Evolutionary conservation across 2,329 filamentous ascomycete genomes (phyloP).

Genomic region (Curvularia spicifera): DNA sequence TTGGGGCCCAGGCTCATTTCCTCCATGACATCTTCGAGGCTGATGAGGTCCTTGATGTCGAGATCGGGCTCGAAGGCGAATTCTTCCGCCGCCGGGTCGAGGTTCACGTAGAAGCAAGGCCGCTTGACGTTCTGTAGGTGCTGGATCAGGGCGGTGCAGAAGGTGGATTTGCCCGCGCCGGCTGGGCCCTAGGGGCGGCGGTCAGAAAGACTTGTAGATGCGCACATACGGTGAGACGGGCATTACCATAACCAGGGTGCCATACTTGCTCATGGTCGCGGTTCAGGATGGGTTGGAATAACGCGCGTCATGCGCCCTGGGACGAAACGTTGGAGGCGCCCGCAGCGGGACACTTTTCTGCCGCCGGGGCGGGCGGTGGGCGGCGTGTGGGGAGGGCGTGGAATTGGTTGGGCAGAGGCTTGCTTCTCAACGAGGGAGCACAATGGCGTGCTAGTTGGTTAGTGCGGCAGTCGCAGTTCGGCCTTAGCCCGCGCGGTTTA

Average conservation of each 20-base stretch:
- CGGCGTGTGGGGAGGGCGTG: conserved; percentile 10
- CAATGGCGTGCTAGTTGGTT: conserved; percentile 31
- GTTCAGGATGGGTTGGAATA: conserved; percentile 7
- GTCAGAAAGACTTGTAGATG: conserved; percentile 13
- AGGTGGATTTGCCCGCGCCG: conserved; percentile 95
- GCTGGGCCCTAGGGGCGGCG: conserved; percentile 70
- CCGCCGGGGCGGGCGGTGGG: conserved; percentile 11
- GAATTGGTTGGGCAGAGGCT: conserved; percentile 15
- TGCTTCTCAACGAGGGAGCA: neutral
- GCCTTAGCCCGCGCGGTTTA: conserved; percentile 12
- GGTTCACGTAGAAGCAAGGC: conserved; percentile 97
- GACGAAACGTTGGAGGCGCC: conserved; percentile 1
- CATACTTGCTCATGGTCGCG: conserved; percentile 84
- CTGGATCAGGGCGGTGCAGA: conserved; percentile 91
- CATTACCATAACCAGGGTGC: conserved; percentile 82
- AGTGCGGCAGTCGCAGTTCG: conserved; percentile 4
- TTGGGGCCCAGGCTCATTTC: conserved; percentile 90
- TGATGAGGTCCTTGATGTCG: conserved; percentile 94
- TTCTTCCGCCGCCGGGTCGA: conserved; percentile 92
- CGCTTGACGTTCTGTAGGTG: conserved; percentile 88
- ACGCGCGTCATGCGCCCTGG: conserved; percentile 13
- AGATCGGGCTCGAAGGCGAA: conserved; percentile 92
- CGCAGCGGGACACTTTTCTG: conserved; percentile 24
- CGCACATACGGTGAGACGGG: neutral
- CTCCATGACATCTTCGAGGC: conserved; percentile 94